Percentiles rank a stretch among this genome's conserved stretches.
Conservation (phyloP, 1,284 basidiomycete genomes). For the Moesziomyces sp. region DNA sequence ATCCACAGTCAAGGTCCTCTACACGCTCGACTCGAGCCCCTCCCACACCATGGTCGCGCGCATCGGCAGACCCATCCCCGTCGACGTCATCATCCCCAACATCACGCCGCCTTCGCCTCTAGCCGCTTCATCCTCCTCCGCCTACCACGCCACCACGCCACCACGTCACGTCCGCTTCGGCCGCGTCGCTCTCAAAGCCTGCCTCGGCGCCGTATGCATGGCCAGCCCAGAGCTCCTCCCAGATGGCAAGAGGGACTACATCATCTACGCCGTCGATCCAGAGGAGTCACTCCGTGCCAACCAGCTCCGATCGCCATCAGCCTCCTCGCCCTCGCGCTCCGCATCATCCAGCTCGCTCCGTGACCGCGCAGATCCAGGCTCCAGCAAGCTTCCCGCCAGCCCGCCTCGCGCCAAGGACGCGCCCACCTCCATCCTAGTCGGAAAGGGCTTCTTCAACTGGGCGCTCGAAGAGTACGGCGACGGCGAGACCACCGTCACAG, state of each 20-base stretch:
- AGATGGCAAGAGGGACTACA: conserved; percentile 60
- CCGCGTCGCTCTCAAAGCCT: conserved; percentile 61
- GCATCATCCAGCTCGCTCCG: conserved; percentile 23
- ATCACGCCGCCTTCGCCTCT: conserved; percentile 36
- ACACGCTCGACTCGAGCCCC: conserved; percentile 62
- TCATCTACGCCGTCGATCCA: conserved; percentile 66
- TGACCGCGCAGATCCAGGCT: conserved; percentile 32
- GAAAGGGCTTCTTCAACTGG: conserved; percentile 64
- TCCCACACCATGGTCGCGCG: conserved; percentile 63
- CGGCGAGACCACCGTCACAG: conserved; percentile 60
- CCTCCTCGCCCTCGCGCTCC: conserved; percentile 18
- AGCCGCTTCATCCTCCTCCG: conserved; percentile 12
- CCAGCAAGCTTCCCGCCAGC: conserved; percentile 32
- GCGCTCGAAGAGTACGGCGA: conserved; percentile 62
- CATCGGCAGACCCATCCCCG: conserved; percentile 39
- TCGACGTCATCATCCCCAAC: conserved; percentile 55
- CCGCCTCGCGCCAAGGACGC: conserved; percentile 29
- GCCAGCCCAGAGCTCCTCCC: conserved; percentile 65
- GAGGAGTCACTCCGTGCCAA: conserved; percentile 57
- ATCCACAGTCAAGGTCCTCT: conserved; percentile 64
- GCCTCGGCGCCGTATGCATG: conserved; percentile 64
- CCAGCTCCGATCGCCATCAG: conserved; percentile 34
- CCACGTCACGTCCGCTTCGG: conserved; percentile 48
- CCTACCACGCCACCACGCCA: conserved; percentile 24
- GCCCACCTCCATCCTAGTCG: conserved; percentile 53